Evolutionary conservation across 2,329 filamentous ascomycete genomes (phyloP), one percentile per base, ranked within the genome.

Genomic region (Helminthosporium solani): DNA sequence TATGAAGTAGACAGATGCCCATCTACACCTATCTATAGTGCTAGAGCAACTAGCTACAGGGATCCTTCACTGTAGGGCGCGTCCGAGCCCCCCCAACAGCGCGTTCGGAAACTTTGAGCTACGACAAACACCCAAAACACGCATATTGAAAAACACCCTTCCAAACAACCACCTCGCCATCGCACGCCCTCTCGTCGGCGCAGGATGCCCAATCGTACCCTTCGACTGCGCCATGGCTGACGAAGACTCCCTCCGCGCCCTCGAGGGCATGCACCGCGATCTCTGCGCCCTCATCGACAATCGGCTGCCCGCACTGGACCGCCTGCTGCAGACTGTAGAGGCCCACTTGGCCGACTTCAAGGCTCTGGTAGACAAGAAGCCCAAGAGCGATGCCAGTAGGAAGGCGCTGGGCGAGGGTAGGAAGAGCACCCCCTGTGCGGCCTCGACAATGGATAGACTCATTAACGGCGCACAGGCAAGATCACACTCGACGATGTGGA

Each of bases 221-320:
- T 41, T 45, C 55, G 53, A 59, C 40, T 38, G 40, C 54, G 47
- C 49, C 63, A 92, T 94, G 89, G 83, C 86, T 69, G 85, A 87
- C 64, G 76, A 83, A 67, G 84, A 84, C 68, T 83, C 81, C 64
- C 79, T 95, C 65, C 85, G 86, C 65, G 82, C 84, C 71, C 83
- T 97, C 63, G 85, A 91, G 75, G 85, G 83, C 70, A 83, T 99
- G 60, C 88, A 95, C 71, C 83, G 87, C 69, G 90, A 96, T 73
- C 83, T 99, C 52, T 77, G 87, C 58, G 84, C 86, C 46, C 79
- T 94, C 59, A 82, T 83, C 53, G 85, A 94, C 62, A 82, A 83
- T 46, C 82, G 86, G 21, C 72, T 90, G 41, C 79, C 85, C 25
- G 83, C 85, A 51, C 73, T 88, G 31, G 85, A 92, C 51, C 83